phyloP scores from a whole-genome alignment of 768 basidiomycete genomes.

The Boletus rubropictus region DNA sequence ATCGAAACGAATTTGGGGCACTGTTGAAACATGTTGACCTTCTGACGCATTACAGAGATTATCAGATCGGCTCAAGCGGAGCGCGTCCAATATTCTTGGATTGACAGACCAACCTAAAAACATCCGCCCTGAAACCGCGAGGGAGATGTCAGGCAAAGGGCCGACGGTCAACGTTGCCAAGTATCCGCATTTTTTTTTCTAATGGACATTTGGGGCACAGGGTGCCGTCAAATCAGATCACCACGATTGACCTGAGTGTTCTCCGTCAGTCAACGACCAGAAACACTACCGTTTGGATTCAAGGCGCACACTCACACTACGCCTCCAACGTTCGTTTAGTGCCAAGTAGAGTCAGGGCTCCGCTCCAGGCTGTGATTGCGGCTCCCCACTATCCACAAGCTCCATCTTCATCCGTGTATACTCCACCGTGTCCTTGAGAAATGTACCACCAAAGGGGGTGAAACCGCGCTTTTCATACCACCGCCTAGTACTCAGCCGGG shows the following conservation, averaged over 20 bases:
- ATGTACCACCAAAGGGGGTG: conserved; percentile 41
- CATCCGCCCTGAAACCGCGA: conserved; percentile 3
- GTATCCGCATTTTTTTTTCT: neutral
- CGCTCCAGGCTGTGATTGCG: neutral
- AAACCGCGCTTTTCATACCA: conserved; percentile 56
- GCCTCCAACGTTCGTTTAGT: neutral
- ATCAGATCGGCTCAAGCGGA: conserved; percentile 1
- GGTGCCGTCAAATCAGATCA: conserved; percentile 8
- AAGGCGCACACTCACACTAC: conserved; percentile 5
- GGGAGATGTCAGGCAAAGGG: neutral
- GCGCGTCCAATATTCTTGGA: neutral
- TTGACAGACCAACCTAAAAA: neutral
- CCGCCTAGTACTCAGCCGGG: conserved; percentile 36
- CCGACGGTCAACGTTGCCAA: conserved; percentile 1
- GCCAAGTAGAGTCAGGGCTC: neutral
- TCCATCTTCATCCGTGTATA: conserved; percentile 51
- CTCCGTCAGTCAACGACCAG: conserved; percentile 6
- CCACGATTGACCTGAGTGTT: conserved; percentile 6
- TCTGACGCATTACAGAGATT: conserved; percentile 2
- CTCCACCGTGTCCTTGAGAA: conserved; percentile 50
- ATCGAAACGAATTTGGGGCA: neutral
- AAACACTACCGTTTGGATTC: neutral
- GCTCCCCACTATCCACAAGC: conserved; percentile 8
- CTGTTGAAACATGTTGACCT: neutral
- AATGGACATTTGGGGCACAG: conserved; percentile 14